Evolutionary conservation across 1,284 basidiomycete genomes (phyloP).

Genomic region (Ceratorhiza oryzae-sativae): DNA sequence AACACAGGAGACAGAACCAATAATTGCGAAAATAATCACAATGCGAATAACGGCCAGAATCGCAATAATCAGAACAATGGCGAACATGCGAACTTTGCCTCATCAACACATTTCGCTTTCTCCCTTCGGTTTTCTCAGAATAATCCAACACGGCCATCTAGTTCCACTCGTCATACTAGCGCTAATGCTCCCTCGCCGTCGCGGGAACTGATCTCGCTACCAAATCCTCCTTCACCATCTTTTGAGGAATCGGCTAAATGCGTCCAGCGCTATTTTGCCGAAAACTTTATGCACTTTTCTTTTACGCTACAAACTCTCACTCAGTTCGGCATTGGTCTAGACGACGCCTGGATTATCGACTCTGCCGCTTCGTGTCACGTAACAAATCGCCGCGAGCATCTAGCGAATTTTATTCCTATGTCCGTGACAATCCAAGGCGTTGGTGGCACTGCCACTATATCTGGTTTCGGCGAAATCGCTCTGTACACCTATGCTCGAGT

Average conservation of each 20-base stretch:
- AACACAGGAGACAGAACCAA: not conserved
- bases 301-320: not conserved
- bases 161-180: not conserved
- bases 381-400: not conserved
- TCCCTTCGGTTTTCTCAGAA: not conserved
- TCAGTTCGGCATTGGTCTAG: not conserved
- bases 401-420: not conserved
- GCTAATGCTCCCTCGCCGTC: not conserved
- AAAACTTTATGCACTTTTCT: not conserved
- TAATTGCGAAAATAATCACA: not conserved
- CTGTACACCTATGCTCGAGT: not conserved
- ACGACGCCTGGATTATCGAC: conserved; percentile 25
- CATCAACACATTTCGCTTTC: not conserved
- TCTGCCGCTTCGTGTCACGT: conserved; percentile 18
- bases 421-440: not conserved
- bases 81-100: not conserved
- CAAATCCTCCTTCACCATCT: not conserved
- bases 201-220: not conserved
- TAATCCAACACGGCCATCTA: too few species aligned
- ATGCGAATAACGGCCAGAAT: not conserved
- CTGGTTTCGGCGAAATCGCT: not conserved
- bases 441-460: not conserved
- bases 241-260: not conserved
- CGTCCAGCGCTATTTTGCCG: not conserved
- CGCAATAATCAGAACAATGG: not conserved